Base-by-base conservation (phyloP, 176 grass and related monocot genomes). In the Musa schizocarpa region DNA sequence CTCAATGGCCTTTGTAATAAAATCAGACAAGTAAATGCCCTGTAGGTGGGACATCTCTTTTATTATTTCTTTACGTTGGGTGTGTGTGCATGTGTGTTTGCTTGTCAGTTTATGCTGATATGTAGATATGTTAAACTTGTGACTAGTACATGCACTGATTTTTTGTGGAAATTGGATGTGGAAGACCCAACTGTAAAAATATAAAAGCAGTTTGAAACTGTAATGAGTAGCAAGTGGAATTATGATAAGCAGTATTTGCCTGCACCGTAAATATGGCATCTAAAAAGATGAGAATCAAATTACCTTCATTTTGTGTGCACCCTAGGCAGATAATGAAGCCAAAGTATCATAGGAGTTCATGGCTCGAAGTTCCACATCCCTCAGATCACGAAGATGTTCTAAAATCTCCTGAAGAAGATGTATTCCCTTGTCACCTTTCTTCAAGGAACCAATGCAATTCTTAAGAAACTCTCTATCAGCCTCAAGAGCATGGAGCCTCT, bases 401-500 rank as follows among this genome's bases (percentile, higher is more conserved):
- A 99, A 88, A 76, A 99, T 99, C 76, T 99, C 91, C 55, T 84
- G 85, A 80, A 99, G 85, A 78, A 99, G 83, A 76, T 86, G 74
- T 66, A 94, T 82, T 9, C 91, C 91, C 51, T 80, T 91, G 63
- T 86, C 85, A 59, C 91, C 96, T 80, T 85, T 92, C 63, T 99
- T 95, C 84, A 95, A 83, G 10, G 88, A 89, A 68, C 79, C 88
- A 29, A 99, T 69, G 53, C 91, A 99, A 27, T 99, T 88, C 76
- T 89, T 99, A 56, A 99, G 85, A 72, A 92, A 99, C 64, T 95
- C 91, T 75, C 83, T 89, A 66, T 99, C 91, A 11, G 90, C 78
- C 82, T 99, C 85, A 17, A 99, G 88, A 77, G 96, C 91, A 11
- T 95, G 88, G 54, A 99, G 76, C 63, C 88, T 87, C 75, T 92